A percentile compares a stretch with the other conserved stretches of the same genome.
Evolutionary conservation across 1,139 yeast species (phyloP).

Genomic region (Geotrichum aggregatum): DNA sequence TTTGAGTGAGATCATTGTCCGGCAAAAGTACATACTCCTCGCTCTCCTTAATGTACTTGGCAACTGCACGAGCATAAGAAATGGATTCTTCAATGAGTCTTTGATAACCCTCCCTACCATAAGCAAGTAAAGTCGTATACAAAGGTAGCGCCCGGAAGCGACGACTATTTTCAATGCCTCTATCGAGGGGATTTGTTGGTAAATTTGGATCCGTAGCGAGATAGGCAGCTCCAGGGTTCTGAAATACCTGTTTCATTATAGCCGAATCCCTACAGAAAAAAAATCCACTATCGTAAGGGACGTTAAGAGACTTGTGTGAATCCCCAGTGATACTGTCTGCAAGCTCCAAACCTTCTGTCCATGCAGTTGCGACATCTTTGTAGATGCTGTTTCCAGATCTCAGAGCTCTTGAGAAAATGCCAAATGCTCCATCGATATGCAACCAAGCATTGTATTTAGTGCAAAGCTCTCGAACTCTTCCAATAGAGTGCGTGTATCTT

Average conservation of each 20-base stretch:
- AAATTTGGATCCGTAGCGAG: conserved; percentile 20
- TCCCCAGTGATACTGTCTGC: conserved; percentile 34
- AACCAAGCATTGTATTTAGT: conserved; percentile 32
- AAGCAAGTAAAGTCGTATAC: conserved; percentile 29
- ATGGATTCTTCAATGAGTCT: conserved; percentile 26
- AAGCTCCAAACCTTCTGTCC: conserved; percentile 29
- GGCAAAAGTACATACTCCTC: conserved; percentile 26
- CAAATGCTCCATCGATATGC: conserved; percentile 34
- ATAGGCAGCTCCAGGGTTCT: conserved; percentile 32
- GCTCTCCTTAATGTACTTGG: conserved; percentile 23
- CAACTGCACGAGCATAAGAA: conserved; percentile 25
- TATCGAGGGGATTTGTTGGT: conserved; percentile 26
- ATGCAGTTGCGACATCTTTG: conserved; percentile 20
- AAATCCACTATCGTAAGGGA: conserved; percentile 33
- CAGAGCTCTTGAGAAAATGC: conserved; percentile 26
- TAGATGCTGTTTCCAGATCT: conserved; percentile 5
- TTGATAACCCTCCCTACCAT: conserved; percentile 29
- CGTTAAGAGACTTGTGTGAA: conserved; percentile 33
- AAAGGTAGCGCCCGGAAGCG: conserved; percentile 32
- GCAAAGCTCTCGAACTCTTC: conserved; percentile 27
- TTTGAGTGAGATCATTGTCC: conserved; percentile 16
- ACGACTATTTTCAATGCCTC: conserved; percentile 32
- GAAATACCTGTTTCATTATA: conserved; percentile 26
- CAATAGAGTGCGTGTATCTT: conserved; percentile 26
- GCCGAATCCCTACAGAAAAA: conserved; percentile 25